Evolutionary conservation across 225 moss, liverwort and hornwort species (phyloP), one percentile per base, ranked within the genome.

Genomic region (Neckera pumila): DNA sequence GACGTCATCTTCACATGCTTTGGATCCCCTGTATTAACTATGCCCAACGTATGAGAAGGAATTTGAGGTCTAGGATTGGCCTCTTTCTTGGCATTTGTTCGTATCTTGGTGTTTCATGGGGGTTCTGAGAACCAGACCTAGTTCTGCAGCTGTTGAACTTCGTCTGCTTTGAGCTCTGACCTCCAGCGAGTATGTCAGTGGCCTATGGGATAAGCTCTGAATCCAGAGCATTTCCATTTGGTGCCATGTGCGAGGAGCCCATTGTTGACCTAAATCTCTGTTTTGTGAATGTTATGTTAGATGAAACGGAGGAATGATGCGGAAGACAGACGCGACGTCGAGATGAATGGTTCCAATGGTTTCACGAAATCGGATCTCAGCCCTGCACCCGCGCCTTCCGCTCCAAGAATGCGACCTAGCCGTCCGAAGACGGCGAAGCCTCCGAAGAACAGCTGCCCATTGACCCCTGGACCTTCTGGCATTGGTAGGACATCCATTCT

Each of bases 261-360:
- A 12, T 62, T 69, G 80, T 75, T 60, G 72, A 49, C 85, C 86
- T 80, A 79, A 83, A 53, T 54, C 53, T 10, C 14, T 58, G 82
- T 80, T 76, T 65, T 42, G 77, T 33, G 61, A 15, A 19, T 56
- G 61, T 13, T 61, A 19, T 70, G 54, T 80, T 91, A 95, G 95
- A 93, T 87, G 89, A 96, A 93, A 86, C 89, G 92, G 82, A 95
- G 94, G 93, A 88, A 89, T 51, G 85, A 87, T 79, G 78, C 91
- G 49, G 90, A 94, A 67, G 95, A 93, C 58, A 89, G 93, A 38
- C 91, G 90, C 60, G 91, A 90, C 79, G 92, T 93, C 76, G 94
- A 95, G 90, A 91, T 94, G 91, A 94, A 85, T 81, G 94, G 93
- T 64, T 93, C 95, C 95, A 95, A 95, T 90, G 93, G 94, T 4